Conservation (phyloP, 148 eudicot genomes). For the Amaranthus cruentus region DNA sequence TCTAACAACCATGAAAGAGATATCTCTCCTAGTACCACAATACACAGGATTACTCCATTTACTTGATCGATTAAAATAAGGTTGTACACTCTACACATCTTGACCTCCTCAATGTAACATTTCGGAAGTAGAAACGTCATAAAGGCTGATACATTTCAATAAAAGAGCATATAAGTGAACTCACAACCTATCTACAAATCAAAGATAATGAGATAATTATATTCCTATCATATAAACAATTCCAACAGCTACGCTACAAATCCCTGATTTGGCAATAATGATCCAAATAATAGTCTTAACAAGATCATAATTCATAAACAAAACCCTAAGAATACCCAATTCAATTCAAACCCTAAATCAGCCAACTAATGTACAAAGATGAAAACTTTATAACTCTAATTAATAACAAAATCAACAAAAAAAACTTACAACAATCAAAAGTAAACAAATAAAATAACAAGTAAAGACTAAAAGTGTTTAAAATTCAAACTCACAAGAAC, state of each 20-base stretch:
- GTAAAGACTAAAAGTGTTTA: not conserved
- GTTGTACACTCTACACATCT: not conserved
- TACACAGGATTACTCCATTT: not conserved
- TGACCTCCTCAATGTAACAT: not conserved
- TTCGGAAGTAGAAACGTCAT: no score
- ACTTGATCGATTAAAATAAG: not conserved
- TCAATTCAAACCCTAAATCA: slow-evolving; percentile 2
- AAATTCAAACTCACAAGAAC: slow-evolving; percentile 45
- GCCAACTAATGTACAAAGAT: not conserved
- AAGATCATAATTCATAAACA: slow-evolving; percentile 5
- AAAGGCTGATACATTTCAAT: no score
- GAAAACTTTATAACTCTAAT: not conserved
- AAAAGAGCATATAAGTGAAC: no score
- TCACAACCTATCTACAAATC: no score
- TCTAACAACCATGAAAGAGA: no score
- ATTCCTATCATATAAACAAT: not conserved
- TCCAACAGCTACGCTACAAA: not conserved
- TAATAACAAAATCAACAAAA: no score
- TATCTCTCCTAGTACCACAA: no score
- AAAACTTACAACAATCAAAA: no score
- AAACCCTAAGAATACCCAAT: not conserved
- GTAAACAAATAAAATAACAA: not conserved
- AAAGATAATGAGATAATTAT: no score
- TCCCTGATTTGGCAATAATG: not conserved
- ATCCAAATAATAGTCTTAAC: not conserved